Evolutionary conservation across 164 flowering plant genomes (phyloP).

Genomic region (Annona squamosa): DNA sequence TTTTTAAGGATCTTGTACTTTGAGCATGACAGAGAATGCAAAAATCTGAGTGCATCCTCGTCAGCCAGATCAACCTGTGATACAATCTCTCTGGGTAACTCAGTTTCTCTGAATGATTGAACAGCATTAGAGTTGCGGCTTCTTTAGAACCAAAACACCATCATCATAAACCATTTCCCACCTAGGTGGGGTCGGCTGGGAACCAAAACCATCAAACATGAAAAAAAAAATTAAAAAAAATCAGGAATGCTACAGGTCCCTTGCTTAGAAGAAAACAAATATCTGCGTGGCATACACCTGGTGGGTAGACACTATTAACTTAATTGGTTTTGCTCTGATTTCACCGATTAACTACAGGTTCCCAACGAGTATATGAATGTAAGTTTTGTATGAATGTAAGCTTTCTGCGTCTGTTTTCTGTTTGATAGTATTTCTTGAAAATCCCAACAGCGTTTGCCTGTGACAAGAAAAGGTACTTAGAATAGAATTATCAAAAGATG

Average conservation of each 20-base stretch:
- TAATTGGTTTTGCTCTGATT: neutral
- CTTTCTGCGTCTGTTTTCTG: neutral
- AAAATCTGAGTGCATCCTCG: conserved; percentile 17
- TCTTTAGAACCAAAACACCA: neutral
- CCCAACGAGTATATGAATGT: neutral
- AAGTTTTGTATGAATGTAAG: neutral
- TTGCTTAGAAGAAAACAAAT: neutral
- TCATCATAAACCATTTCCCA: no score
- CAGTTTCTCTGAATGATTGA: conserved; percentile 19
- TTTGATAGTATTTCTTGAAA: neutral
- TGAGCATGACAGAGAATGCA: conserved; percentile 1
- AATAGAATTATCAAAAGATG: no score
- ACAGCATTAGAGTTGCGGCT: conserved; percentile 13
- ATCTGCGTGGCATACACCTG: neutral
- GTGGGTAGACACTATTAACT: neutral
- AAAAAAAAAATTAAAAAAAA: no score
- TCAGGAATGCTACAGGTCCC: neutral
- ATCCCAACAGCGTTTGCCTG: neutral
- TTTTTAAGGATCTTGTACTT: neutral
- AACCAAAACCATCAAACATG: no score
- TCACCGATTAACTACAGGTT: neutral
- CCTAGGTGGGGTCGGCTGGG: no score
- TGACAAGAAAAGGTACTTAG: no score
- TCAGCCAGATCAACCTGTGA: conserved; percentile 12
- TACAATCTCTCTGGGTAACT: conserved; percentile 20